Evolutionary conservation across 2,329 filamentous ascomycete genomes (phyloP), one percentile per base, ranked within the genome.

Genomic region (Ophiostoma angusticollis): DNA sequence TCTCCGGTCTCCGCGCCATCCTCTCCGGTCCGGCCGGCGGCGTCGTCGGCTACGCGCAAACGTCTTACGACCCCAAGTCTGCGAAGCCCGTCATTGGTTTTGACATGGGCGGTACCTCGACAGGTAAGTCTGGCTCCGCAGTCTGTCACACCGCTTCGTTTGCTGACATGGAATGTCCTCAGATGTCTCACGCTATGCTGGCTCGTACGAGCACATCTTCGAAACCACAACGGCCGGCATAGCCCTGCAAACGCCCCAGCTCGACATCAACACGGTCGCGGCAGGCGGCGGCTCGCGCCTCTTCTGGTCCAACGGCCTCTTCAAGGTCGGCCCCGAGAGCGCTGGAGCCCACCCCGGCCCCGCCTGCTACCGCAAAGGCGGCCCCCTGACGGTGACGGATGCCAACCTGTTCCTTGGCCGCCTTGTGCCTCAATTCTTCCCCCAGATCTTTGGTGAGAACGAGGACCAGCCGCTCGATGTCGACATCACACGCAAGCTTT

Each of bases 261-360:
- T 94, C 1, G 85, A 94, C 53, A 94, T 94, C 61, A 93, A 93
- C 58, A 95, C 87, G 0, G 87, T 95, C 1, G 86, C 86, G 5
- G 86, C 87, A 3, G 1, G 68, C 78, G 21, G 65, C 93, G 5
- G 89, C 8, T 45, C 45, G 7, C 65, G 75, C 13, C 61, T 86
- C 0, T 78, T 77, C 52, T 80, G 72, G 64, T 68, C 89, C 59
- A 93, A 93, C 46, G 85, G 86, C 1, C 64, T 94, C 0, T 93
- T 94, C 47, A 80, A 86, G 0, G 86, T 95, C 14, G 68, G 77
- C 0, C 93, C 89, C 50, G 86, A 94, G 55, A 81, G 93, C 52
- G 74, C 77, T 2, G 69, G 71, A 29, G 76, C 77, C 16, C 72
- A 80, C 51, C 77, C 77, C 6, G 77, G 77, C 2, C 77, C 77